phyloP scores from a whole-genome alignment of 768 basidiomycete species.

The Gymnopilus dilepis region DNA sequence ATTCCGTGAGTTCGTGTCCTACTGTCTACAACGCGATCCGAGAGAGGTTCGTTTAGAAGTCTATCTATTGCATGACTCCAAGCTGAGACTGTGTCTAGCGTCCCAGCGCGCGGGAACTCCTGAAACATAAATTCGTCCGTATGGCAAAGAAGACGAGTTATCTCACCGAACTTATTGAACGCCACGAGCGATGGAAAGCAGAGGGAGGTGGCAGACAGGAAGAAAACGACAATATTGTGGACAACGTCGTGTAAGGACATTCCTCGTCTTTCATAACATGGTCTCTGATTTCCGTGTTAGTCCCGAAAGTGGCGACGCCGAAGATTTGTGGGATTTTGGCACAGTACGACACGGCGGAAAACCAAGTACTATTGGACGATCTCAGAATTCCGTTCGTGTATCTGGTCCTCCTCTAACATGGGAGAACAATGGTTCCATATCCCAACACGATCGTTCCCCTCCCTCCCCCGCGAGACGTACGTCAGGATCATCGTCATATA shows the following conservation, averaged over 20 bases:
- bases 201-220: slow-evolving; percentile 82
- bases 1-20: slow-evolving; percentile 93
- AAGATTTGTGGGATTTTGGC: slow-evolving; percentile 97
- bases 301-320: slow-evolving; percentile 60
- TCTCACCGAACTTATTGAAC: slow-evolving; percentile 93
- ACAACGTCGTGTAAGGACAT: slow-evolving; percentile 65
- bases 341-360: slow-evolving; percentile 82
- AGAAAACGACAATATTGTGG: slow-evolving; percentile 68
- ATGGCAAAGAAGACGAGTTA: slow-evolving; percentile 96
- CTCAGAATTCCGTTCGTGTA: slow-evolving; percentile 57
- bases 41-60: slow-evolving; percentile 54
- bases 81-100: slow-evolving; percentile 52
- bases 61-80: not conserved
- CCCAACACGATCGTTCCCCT: slow-evolving; percentile 45
- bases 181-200: slow-evolving; percentile 91
- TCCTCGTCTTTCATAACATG: not conserved
- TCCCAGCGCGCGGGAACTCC: slow-evolving; percentile 90
- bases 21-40: slow-evolving; percentile 94
- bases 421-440: slow-evolving; percentile 67
- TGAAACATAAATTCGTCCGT: slow-evolving; percentile 95
- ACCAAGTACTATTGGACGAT: slow-evolving; percentile 69
- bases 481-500: slow-evolving; percentile 36
- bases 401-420: slow-evolving; percentile 78
- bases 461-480: slow-evolving; percentile 32
- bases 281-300: slow-evolving; percentile 36